Percentiles rank a stretch among this genome's conserved stretches.
phyloP scores from a whole-genome alignment of 2,329 filamentous ascomycete genomes.

The Lanzia echinophila region DNA sequence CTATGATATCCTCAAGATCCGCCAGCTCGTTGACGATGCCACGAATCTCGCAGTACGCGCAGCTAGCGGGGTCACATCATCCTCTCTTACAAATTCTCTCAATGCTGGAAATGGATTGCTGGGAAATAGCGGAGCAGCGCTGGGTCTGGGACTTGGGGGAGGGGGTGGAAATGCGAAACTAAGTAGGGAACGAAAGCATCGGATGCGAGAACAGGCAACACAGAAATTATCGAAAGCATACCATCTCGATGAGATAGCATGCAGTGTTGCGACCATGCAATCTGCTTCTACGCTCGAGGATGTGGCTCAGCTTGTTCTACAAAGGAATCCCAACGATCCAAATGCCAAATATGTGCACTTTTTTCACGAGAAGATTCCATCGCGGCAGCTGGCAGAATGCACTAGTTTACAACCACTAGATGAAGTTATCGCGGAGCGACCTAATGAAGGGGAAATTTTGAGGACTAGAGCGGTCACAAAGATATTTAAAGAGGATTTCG shows the following conservation, averaged over 20 bases:
- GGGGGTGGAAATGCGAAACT: slow-evolving; percentile 57
- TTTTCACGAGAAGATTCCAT: slow-evolving; percentile 85
- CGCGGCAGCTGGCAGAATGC: slow-evolving; percentile 62
- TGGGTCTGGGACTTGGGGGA: slow-evolving; percentile 50
- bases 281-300: slow-evolving; percentile 70
- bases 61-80: slow-evolving; percentile 63
- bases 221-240: slow-evolving; percentile 73
- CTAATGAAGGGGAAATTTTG: slow-evolving; percentile 58
- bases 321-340: slow-evolving; percentile 57
- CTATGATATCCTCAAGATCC: slow-evolving; percentile 79
- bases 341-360: slow-evolving; percentile 88
- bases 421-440: slow-evolving; percentile 58
- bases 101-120: slow-evolving; percentile 45
- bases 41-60: slow-evolving; percentile 72
- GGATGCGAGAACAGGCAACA: slow-evolving; percentile 74
- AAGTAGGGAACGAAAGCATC: slow-evolving; percentile 68
- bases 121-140: slow-evolving; percentile 41
- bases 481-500: slow-evolving; percentile 68
- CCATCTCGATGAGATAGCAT: slow-evolving; percentile 73
- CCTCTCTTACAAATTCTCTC: slow-evolving; percentile 50
- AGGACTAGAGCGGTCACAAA: slow-evolving; percentile 69
- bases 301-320: slow-evolving; percentile 65
- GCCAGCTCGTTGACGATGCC: slow-evolving; percentile 72
- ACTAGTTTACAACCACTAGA: slow-evolving; percentile 61
- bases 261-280: slow-evolving; percentile 79